Base-by-base conservation (phyloP, 2,329 filamentous ascomycete species). In the Sphaerulina musiva region DNA sequence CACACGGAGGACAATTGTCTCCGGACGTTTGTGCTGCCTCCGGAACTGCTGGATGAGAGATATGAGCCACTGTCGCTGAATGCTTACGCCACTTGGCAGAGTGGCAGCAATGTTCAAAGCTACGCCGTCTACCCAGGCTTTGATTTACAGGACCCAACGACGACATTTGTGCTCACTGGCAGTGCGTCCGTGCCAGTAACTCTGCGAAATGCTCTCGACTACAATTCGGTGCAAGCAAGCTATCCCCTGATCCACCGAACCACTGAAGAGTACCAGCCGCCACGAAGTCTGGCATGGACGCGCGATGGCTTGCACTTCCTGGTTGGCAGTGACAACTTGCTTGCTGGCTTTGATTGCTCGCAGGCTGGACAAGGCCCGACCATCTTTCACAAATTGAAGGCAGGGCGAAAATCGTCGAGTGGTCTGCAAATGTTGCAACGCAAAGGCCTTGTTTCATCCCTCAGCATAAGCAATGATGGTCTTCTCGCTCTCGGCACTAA, bases 401-500 rank as follows among this genome's bases (percentile, higher is more conserved):
- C 14, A 14, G 47, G 54, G 12, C 47, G 50, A n/a, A 54, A 53
- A 45, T 36, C 51, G 11, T 31, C 77, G 48, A 12, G 60, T 66
- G 38, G 68, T 67, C 57, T 76, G 73, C 23, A 48, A 44, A n/a
- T 74, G 73, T 64, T 76, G 20, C 75, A 75, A 6, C 79, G 81
- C 72, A 79, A 78, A 64, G 81, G 81, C 2, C 73, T 77, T 23
- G 72, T 85, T 7, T 78, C 76, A 6, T 73, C 79, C 0, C 64
- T 85, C 57, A 69, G 71, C 2, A 66, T 80, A 42, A 74, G 73
- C 43, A 66, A 62, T 10, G 73, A 76, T 29, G 74, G 75, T 1
- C 65, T 82, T 0, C 69, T 82, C 6, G 82, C 82, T 14, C 79
- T 79, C 0, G 82, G 82, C 4, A 80, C 80, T 0, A 78, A 78